Conservation (phyloP, 208 protist species). For the Phytomonas sp. region DNA sequence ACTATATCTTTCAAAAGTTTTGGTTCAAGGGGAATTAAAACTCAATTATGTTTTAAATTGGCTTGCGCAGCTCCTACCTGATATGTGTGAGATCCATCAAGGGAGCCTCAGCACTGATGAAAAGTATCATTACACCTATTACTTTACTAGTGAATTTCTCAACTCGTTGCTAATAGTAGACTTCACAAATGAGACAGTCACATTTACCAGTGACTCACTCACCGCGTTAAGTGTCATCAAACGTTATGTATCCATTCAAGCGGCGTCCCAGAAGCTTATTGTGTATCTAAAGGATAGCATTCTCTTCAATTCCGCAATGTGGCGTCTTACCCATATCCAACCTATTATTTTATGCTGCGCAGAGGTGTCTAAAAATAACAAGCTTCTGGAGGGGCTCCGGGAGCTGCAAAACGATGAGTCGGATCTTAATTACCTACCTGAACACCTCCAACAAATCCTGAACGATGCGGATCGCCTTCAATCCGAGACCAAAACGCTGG, state of each 20-base stretch:
- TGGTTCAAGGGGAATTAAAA: conserved; percentile 39
- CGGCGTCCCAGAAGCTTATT: conserved; percentile 19
- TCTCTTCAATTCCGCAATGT: conserved; percentile 28
- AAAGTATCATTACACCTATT: conserved; percentile 10
- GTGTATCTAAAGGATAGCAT: conserved; percentile 30
- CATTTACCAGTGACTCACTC: conserved; percentile 50
- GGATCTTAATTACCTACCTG: conserved; percentile 37
- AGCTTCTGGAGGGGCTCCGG: conserved; percentile 53
- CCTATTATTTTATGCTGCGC: conserved; percentile 34
- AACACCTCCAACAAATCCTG: conserved; percentile 34
- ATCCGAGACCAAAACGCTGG: conserved; percentile 23
- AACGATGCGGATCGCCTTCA: conserved; percentile 30
- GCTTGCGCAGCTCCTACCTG: conserved; percentile 53
- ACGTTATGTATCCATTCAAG: conserved; percentile 16
- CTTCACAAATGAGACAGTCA: conserved; percentile 14
- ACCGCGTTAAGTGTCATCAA: conserved; percentile 32
- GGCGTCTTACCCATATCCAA: conserved; percentile 34
- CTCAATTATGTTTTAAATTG: conserved; percentile 43
- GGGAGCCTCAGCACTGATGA: conserved; percentile 13
- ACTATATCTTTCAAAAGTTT: conserved; percentile 31
- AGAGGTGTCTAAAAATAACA: conserved; percentile 17
- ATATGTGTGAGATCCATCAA: conserved; percentile 38
- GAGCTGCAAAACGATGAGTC: conserved; percentile 49
- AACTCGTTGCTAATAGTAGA: conserved; percentile 33
- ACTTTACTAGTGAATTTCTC: conserved; percentile 50